Evolutionary conservation across 176 grass and related monocot species (phyloP).

Genomic region (Bolboschoenus planiculmis): DNA sequence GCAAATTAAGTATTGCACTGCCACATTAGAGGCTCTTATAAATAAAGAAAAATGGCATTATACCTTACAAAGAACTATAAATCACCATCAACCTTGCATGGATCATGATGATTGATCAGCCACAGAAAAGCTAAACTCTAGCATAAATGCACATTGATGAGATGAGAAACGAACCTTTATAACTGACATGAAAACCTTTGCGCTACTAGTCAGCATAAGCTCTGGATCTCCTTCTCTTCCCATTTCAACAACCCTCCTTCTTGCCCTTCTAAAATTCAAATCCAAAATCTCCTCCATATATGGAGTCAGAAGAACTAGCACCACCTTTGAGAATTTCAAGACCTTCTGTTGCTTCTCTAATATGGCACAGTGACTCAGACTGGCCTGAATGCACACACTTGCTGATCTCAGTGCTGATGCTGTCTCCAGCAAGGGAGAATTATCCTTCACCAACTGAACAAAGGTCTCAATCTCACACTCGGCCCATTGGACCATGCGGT

Average conservation of each 20-base stretch:
- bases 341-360: constrained; percentile 49
- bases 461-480: constrained; percentile 84
- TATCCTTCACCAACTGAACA: constrained; percentile 82
- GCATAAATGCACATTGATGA: not conserved
- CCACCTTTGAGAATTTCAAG: constrained; percentile 88
- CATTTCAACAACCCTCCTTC: constrained; percentile 60
- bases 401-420: constrained; percentile 69
- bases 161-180: constrained; percentile 48
- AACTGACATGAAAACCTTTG: constrained; percentile 83
- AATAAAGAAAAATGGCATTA: not conserved
- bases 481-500: constrained; percentile 71
- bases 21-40: not conserved
- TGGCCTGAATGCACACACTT: constrained; percentile 77
- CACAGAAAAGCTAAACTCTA: not conserved
- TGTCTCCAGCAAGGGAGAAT: constrained; percentile 67
- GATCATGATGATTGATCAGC: not conserved
- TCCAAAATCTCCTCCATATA: constrained; percentile 90
- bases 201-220: constrained; percentile 62
- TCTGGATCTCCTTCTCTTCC: constrained; percentile 59
- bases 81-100: not conserved
- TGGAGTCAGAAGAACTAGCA: constrained; percentile 67
- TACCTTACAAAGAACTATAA: not conserved
- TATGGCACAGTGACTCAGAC: constrained; percentile 66
- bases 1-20: not conserved
- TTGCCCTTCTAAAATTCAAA: constrained; percentile 82